A percentile compares a stretch with the other conserved stretches of the same genome.
Conservation (phyloP, 202 grass and related monocot genomes). For the Setaria italica region DNA sequence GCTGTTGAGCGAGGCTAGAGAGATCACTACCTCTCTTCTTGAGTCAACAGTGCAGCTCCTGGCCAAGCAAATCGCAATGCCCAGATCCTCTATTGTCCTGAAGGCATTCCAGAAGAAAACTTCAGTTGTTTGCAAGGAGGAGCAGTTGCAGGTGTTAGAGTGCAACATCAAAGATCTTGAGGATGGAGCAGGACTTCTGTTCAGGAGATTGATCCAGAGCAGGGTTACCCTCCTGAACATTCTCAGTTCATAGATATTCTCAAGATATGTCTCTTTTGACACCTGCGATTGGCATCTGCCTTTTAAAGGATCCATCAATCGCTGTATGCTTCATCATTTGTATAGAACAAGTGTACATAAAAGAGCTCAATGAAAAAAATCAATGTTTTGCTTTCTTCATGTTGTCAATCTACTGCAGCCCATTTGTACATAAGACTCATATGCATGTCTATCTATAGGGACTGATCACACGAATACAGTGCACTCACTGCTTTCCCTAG, state of each 20-base stretch:
- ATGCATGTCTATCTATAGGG: neutral
- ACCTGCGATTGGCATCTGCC: conserved; percentile 46
- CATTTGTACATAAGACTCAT: neutral
- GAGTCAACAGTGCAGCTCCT: conserved; percentile 50
- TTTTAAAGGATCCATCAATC: conserved; percentile 47
- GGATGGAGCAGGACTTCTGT: conserved; percentile 58
- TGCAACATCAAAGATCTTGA: conserved; percentile 53
- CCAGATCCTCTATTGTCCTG: conserved; percentile 56
- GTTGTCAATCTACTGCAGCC: neutral
- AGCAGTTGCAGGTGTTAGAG: conserved; percentile 46
- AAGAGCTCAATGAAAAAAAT: conserved; percentile 29
- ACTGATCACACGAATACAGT: neutral
- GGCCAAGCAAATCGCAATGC: conserved; percentile 30
- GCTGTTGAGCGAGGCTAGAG: conserved; percentile 59
- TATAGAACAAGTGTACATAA: conserved; percentile 45
- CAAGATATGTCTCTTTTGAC: conserved; percentile 14
- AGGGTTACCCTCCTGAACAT: conserved; percentile 76
- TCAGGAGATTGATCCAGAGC: conserved; percentile 71
- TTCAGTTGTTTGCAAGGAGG: conserved; percentile 42
- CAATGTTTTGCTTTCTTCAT: conserved; percentile 38
- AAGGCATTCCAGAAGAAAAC: conserved; percentile 52
- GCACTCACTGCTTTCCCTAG: neutral
- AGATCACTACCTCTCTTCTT: conserved; percentile 59
- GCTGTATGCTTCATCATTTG: neutral
- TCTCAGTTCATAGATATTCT: conserved; percentile 58